These are phyloP conservation scores for Hymenoscyphus salicellus DNA, from an alignment of 2,329 filamentous ascomycete species.

Conservation along the genomic window DNA sequence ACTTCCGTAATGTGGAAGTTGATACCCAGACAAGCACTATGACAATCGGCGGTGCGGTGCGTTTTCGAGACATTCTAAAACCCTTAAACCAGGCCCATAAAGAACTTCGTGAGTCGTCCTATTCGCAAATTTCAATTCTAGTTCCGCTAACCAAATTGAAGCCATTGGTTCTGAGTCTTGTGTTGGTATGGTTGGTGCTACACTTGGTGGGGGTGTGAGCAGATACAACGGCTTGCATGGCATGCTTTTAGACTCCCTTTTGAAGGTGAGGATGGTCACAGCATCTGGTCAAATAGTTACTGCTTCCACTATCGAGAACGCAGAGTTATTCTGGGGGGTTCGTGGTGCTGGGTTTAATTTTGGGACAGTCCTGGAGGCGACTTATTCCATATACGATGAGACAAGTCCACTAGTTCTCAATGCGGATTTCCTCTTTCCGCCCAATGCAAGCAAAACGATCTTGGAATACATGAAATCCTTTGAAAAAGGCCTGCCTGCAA, in stretches of 20 bases:
- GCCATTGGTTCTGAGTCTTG: conserved; percentile 3
- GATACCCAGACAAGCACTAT: neutral
- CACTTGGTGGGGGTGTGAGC: conserved; percentile 6
- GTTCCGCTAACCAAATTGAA: neutral
- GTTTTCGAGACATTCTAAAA: neutral
- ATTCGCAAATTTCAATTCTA: neutral
- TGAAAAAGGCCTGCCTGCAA: neutral
- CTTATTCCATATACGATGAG: conserved; percentile 2
- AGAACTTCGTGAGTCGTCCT: conserved; percentile 5
- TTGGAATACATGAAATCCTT: neutral
- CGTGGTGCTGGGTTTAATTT: conserved; percentile 31
- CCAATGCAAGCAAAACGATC: neutral
- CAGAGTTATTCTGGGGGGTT: conserved; percentile 36
- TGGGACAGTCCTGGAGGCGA: conserved; percentile 30
- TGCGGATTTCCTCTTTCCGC: conserved; percentile 7
- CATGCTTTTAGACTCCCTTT: neutral
- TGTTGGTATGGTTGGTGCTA: conserved; percentile 1
- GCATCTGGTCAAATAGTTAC: conserved; percentile 30
- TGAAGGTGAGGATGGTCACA: conserved; percentile 40
- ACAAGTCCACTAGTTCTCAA: conserved; percentile 1
- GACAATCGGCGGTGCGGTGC: conserved; percentile 1
- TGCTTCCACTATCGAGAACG: conserved; percentile 24
- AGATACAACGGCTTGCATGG: conserved; percentile 1
- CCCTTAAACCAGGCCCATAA: neutral
- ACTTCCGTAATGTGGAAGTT: conserved; percentile 6